Conservation (phyloP, 352 stramenopile genomes). For the Phytophthora gonapodyides region DNA sequence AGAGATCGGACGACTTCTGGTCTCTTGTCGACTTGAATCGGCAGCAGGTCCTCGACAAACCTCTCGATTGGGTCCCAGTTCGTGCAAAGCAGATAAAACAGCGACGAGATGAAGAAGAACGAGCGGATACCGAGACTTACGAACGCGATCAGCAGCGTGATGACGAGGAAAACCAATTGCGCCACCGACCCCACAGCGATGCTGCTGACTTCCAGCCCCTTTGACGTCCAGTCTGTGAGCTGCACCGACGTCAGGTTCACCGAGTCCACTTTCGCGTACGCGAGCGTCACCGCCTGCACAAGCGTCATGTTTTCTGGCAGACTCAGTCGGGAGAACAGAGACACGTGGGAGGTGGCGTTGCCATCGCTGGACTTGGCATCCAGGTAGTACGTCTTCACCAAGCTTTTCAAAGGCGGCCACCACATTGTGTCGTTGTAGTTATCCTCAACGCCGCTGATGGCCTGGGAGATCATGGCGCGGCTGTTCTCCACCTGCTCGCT, state of each 20-base stretch:
- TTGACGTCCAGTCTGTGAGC: conserved; percentile 86
- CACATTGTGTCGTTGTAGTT: conserved; percentile 92
- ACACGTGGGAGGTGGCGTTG: conserved; percentile 50
- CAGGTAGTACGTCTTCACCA: conserved; percentile 86
- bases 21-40: conserved; percentile 73
- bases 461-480: conserved; percentile 79
- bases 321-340: conserved; percentile 56
- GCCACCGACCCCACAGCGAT: conserved; percentile 82
- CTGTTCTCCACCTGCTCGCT: conserved; percentile 85
- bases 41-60: conserved; percentile 80
- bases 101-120: conserved; percentile 88
- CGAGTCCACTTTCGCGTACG: conserved; percentile 85
- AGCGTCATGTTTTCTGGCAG: conserved; percentile 87
- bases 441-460: conserved; percentile 77
- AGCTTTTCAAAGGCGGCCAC: conserved; percentile 82
- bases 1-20: conserved; percentile 73
- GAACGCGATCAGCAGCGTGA: conserved; percentile 84
- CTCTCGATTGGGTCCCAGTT: conserved; percentile 89
- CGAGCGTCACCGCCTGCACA: conserved; percentile 69
- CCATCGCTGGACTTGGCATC: conserved; percentile 64
- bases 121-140: conserved; percentile 84
- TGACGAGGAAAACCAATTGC: conserved; percentile 77
- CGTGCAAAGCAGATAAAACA: conserved; percentile 87
- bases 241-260: conserved; percentile 87
- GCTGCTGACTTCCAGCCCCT: conserved; percentile 81